phyloP scores from a whole-genome alignment of 2,329 filamentous ascomycete species.

The Ophiostoma australiae region DNA sequence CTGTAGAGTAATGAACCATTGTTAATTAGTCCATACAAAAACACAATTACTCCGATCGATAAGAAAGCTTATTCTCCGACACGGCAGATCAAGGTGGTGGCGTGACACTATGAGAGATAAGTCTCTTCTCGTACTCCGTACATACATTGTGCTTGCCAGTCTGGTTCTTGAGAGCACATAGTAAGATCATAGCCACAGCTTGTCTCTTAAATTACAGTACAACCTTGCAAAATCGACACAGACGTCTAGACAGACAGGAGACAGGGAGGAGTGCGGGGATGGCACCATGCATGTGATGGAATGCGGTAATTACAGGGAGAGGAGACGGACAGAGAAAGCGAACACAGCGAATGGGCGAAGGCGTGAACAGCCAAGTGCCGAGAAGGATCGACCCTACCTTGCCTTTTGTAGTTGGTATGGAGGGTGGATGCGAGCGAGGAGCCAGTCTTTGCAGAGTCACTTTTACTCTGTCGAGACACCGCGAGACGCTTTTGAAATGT shows the following conservation, averaged over 20 bases:
- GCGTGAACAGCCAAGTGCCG: slow-evolving; percentile 23
- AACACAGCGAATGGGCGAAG: neutral
- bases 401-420: slow-evolving; percentile 23
- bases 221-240: neutral
- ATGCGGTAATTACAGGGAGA: neutral
- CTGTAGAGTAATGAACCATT: neutral
- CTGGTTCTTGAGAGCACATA: too few relatives aligned
- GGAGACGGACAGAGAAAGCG: neutral
- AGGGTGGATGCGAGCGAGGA: slow-evolving; percentile 5
- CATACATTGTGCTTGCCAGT: neutral
- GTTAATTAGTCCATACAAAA: neutral
- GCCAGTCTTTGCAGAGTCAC: neutral
- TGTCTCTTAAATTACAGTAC: too few relatives aligned
- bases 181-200: too few relatives aligned
- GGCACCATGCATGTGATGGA: slow-evolving; percentile 15
- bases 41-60: slow-evolving; percentile 2
- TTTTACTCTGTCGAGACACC: too few relatives aligned
- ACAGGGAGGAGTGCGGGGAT: slow-evolving; percentile 15
- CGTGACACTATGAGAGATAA: neutral
- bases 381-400: slow-evolving; percentile 29
- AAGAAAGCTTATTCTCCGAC: slow-evolving; percentile 7
- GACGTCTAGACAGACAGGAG: neutral
- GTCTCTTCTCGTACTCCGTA: too few relatives aligned
- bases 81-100: neutral
- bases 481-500: neutral